A percentile compares a stretch with the other conserved stretches of the same genome.
These are phyloP conservation scores for Podila horticola DNA, from an alignment of 192 early-diverging fungal species.

Conservation along the genomic window DNA sequence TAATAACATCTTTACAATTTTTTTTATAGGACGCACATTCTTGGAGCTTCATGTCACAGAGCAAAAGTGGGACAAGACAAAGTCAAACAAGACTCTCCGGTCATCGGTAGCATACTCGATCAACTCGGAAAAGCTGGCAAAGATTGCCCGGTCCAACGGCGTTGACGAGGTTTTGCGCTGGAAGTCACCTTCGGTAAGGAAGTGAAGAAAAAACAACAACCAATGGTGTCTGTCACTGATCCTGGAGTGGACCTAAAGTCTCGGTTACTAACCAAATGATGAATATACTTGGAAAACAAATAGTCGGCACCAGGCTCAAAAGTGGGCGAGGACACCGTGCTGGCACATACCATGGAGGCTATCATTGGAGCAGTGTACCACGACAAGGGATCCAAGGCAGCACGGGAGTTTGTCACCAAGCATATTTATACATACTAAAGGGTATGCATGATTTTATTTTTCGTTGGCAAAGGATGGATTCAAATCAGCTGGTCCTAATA, in stretches of 20 bases:
- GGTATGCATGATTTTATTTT: background rate
- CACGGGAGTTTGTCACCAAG: slow-evolving; percentile 53
- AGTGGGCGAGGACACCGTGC: slow-evolving; percentile 38
- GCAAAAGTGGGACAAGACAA: slow-evolving; percentile 48
- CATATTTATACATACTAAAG: slow-evolving; percentile 48
- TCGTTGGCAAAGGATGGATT: too few species aligned
- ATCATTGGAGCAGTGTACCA: slow-evolving; percentile 63
- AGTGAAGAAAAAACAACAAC: background rate
- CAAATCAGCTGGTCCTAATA: too few species aligned
- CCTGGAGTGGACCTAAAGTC: background rate
- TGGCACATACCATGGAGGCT: slow-evolving; percentile 55
- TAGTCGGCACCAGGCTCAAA: slow-evolving; percentile 27
- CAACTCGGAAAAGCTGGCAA: slow-evolving; percentile 26
- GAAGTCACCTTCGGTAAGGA: slow-evolving; percentile 46
- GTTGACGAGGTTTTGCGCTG: slow-evolving; percentile 44
- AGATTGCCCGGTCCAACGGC: slow-evolving; percentile 34
- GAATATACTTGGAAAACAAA: background rate
- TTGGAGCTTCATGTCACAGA: slow-evolving; percentile 43
- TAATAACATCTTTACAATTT: background rate
- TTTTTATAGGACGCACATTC: slow-evolving; percentile 41
- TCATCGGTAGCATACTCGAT: slow-evolving; percentile 20
- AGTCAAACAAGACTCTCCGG: slow-evolving; percentile 36
- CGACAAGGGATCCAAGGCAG: slow-evolving; percentile 57
- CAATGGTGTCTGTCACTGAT: background rate
- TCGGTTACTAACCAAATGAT: background rate